Evolutionary conservation across 2,329 filamentous ascomycete genomes (phyloP).

Genomic region (Periconia sp.): DNA sequence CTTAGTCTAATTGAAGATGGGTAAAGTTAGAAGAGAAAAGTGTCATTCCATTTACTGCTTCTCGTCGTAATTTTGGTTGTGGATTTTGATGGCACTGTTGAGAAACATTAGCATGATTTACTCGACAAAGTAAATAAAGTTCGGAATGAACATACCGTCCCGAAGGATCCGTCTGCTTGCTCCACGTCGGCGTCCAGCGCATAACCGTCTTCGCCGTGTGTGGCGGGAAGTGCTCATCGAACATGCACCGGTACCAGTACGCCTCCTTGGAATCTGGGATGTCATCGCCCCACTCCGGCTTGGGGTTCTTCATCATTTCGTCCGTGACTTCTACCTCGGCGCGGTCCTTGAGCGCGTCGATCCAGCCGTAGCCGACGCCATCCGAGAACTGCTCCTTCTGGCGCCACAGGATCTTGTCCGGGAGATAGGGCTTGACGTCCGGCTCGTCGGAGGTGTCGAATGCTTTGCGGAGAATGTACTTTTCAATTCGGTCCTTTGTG

Average conservation of each 20-base stretch:
- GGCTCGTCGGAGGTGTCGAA: constrained; percentile 93
- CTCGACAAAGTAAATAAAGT: background rate
- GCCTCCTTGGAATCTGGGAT: constrained; percentile 97
- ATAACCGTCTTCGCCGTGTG: constrained; percentile 90
- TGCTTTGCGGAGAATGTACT: constrained; percentile 96
- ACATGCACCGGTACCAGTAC: constrained; percentile 98
- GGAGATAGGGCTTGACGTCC: constrained; percentile 80
- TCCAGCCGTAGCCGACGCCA: constrained; percentile 98
- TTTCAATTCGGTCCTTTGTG: constrained; percentile 84
- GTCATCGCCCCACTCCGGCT: constrained; percentile 91
- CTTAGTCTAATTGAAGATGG: no score
- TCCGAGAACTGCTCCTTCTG: constrained; percentile 99
- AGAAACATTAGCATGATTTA: constrained; percentile 10
- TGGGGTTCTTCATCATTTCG: constrained; percentile 98
- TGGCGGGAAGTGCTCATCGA: constrained; percentile 96
- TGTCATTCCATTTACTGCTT: background rate
- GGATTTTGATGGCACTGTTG: constrained; percentile 35
- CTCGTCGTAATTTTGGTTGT: constrained; percentile 37
- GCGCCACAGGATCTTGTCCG: constrained; percentile 92
- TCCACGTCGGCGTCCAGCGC: constrained; percentile 98
- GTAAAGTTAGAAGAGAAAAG: no score
- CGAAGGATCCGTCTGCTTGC: constrained; percentile 91
- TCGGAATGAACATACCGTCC: constrained; percentile 68
- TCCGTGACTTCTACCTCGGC: constrained; percentile 88
- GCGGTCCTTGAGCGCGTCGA: constrained; percentile 93